Evolutionary conservation across 371 early-diverging fungal genomes (phyloP), one percentile per base, ranked within the genome.

Genomic region (Mortierella sp.): DNA sequence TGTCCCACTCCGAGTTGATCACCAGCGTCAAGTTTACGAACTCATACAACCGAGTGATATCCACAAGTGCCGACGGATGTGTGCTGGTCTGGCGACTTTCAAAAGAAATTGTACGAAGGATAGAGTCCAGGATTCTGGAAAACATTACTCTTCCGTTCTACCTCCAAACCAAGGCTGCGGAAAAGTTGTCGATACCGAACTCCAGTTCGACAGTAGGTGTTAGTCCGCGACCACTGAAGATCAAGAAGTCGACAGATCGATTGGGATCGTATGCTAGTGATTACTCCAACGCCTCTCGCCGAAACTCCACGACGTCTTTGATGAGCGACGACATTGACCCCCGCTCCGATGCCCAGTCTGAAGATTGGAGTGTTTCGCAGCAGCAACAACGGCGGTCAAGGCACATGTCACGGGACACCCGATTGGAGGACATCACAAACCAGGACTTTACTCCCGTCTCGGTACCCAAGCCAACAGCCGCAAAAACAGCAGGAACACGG

Each of bases 61-160:
- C 96, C 13, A 95, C 96, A 8, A 92, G 94, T 75, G 95, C 94
- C 0, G 96, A 97, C 80, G 96, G 96, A 0, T 95, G 95, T 19
- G 89, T 96, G 13, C 92, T 96, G 85, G 90, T 97, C 0, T 97
- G 96, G 96, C 89, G 90, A 71, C 80, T 96, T 3, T 84, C 90
- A 4, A 83, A 88, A 38, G 91, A 92, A 8, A 81, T 95, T 31
- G 83, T 91, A n/a, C 82, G 83, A 9, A 89, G 91, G 55, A 93
- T 93, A 70, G 72, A 75, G 19, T 55, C 63, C 34, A 74, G 82
- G 54, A 81, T 76, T 16, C 54, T 82, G 52, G 83, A 84, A 28
- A 83, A 80, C 24, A 70, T 83, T 31, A 88, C 73, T 21, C 63
- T 88, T 3, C 83, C 82, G 13, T 76, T 76, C 14, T 72, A 83